Percentiles rank a stretch among this genome's conserved stretches.
These are phyloP conservation scores for Boletellus ananas DNA, from an alignment of 768 basidiomycete species.

Conservation along the genomic window DNA sequence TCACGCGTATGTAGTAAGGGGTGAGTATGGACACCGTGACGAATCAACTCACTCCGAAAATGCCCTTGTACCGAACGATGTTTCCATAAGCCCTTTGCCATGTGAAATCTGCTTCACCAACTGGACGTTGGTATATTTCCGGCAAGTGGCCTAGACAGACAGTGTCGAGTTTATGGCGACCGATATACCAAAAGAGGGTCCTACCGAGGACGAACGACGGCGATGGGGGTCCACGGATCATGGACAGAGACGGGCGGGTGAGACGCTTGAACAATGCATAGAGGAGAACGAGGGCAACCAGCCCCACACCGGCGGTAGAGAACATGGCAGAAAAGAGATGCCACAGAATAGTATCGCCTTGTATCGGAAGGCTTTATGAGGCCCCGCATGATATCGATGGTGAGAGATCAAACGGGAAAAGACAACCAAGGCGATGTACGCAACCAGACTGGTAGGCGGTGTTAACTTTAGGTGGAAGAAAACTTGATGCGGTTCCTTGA, in stretches of 20 bases:
- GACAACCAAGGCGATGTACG: no score
- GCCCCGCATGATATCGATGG: neutral
- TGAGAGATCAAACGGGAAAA: neutral
- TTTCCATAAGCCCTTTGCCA: constrained; percentile 31
- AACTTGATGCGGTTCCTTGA: no score
- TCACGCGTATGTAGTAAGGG: neutral
- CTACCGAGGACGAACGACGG: neutral
- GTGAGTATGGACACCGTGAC: neutral
- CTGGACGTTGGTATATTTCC: constrained; percentile 23
- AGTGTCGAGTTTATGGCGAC: neutral
- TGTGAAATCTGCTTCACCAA: constrained; percentile 25
- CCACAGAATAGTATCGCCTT: neutral
- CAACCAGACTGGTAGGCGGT: no score
- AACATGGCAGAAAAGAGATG: neutral
- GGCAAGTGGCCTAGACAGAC: constrained; percentile 19
- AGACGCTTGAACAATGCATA: neutral
- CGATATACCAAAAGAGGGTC: neutral
- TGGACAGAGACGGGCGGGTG: neutral
- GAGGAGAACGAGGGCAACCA: neutral
- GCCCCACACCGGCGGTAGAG: neutral
- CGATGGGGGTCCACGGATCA: neutral
- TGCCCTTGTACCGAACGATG: constrained; percentile 20
- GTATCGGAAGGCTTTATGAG: neutral
- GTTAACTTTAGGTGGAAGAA: no score
- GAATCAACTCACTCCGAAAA: constrained; percentile 17